A percentile compares a stretch with the other conserved stretches of the same genome.
Conservation (phyloP, 2,329 filamentous ascomycete species). For the Penicillium sumatraense region DNA sequence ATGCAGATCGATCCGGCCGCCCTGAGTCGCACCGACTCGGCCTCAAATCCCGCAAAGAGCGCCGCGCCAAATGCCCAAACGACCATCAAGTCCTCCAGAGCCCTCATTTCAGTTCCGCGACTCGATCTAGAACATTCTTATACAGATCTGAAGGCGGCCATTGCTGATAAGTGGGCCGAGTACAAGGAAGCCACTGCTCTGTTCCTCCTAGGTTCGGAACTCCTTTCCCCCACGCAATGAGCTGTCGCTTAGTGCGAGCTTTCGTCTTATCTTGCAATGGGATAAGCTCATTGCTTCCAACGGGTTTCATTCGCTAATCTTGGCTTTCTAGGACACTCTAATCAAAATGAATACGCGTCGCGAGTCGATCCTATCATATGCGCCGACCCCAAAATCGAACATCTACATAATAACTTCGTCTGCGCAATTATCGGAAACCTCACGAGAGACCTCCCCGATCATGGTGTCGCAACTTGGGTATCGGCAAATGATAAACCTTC, state of each 20-base stretch:
- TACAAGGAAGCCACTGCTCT: slow-evolving; percentile 64
- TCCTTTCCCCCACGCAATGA: no score
- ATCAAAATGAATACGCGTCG: slow-evolving; percentile 64
- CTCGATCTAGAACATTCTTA: slow-evolving; percentile 68
- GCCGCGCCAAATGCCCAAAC: slow-evolving; percentile 33
- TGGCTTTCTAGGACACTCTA: slow-evolving; percentile 56
- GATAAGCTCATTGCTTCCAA: no score
- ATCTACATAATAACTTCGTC: slow-evolving; percentile 67
- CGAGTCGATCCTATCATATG: slow-evolving; percentile 61
- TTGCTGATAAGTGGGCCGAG: slow-evolving; percentile 63
- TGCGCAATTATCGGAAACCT: slow-evolving; percentile 64
- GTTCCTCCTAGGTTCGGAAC: slow-evolving; percentile 60
- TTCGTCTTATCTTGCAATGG: no score
- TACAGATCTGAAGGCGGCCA: slow-evolving; percentile 62
- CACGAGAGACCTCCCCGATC: slow-evolving; percentile 63
- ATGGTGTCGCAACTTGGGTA: slow-evolving; percentile 68
- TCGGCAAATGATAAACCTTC: slow-evolving; percentile 61
- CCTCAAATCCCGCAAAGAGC: slow-evolving; percentile 39
- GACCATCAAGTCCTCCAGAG: slow-evolving; percentile 55
- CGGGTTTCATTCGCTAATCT: no score
- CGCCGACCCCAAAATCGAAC: slow-evolving; percentile 56
- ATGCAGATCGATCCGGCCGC: slow-evolving; percentile 53
- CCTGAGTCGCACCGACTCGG: slow-evolving; percentile 48
- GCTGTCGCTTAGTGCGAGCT: no score
- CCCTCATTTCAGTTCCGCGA: slow-evolving; percentile 59